A percentile compares a stretch with the other conserved stretches of the same genome.
Evolutionary conservation across 1,139 yeast genomes (phyloP).

Genomic region (Saccharomycopsis hybrid): DNA sequence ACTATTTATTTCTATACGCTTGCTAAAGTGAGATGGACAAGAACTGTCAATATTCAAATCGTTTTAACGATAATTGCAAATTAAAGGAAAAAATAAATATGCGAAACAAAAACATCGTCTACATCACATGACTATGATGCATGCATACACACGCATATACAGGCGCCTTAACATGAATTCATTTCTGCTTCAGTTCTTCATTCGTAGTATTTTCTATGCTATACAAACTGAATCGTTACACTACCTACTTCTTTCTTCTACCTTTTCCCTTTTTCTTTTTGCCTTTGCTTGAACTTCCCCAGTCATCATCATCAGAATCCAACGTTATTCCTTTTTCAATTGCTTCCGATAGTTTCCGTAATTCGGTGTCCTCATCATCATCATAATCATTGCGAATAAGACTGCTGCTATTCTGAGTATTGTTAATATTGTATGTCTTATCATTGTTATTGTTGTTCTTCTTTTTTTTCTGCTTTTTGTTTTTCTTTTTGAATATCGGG

Average conservation of each 20-base stretch:
- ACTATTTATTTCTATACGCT: too few relatives aligned
- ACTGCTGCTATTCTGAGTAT: too few relatives aligned
- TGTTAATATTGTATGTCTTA: background rate
- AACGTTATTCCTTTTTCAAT: constrained; percentile 10
- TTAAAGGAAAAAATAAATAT: too few relatives aligned
- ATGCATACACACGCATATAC: background rate
- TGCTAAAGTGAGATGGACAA: too few relatives aligned
- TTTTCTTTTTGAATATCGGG: background rate
- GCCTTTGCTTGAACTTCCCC: background rate
- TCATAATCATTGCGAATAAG: background rate
- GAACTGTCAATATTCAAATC: too few relatives aligned
- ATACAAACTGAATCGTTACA: background rate
- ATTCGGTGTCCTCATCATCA: constrained; percentile 1
- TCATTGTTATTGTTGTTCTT: background rate
- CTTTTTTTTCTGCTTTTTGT: constrained; percentile 5
- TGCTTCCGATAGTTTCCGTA: constrained; percentile 11
- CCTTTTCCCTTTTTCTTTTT: constrained; percentile 6
- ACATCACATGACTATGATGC: background rate
- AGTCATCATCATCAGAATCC: constrained; percentile 7
- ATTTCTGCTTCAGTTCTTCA: too few relatives aligned
- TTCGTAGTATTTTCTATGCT: too few relatives aligned
- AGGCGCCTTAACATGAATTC: too few relatives aligned
- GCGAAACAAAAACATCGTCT: background rate
- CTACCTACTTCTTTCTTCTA: constrained; percentile 5
- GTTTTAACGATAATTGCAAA: too few relatives aligned